Base-by-base conservation (phyloP, 306 rosid species). In the Cajanus cajan region DNA sequence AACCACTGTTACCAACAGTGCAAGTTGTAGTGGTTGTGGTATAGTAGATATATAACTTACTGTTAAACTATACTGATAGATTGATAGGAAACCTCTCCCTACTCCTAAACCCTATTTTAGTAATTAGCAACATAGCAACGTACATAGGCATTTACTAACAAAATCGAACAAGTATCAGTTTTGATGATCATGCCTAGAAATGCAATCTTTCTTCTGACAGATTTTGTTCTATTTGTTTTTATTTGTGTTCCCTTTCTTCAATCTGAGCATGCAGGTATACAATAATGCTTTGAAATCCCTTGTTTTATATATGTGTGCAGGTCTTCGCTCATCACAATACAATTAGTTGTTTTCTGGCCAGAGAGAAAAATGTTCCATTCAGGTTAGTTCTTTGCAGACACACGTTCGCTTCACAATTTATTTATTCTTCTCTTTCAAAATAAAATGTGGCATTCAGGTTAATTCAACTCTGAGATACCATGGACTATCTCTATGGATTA, bases 221-320 rank as follows among this genome's bases (percentile, higher is more conserved):
- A 67, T 52, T 52, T 71, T 71, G 43, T 52, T 48, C 52, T 47
- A 7, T 59, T 68, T 63, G 9, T 1, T 64, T 55, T 76, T 52
- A 11, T 28, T 52, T 18, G 47, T 68, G 45, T 47, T 54, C 62
- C 25, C 79, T 80, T 66, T 74, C 79, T 68, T 45, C 63, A 15
- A 37, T 8, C 70, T n/a, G 34, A 72, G 55, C n/a, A 62, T 40
- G 19, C 10, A 15, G 22, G 0, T 14, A 16, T 36, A 14, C 10
- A 28, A 31, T 14, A 61, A 31, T 33, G 8, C 24, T 62, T 62
- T 15, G 4, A n/a, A 34, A 63, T 64, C 0, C 18, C 18, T 39
- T 65, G 10, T 18, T 39, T 13, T 61, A 4, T 25, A 59, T 59
- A 36, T 36, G 34, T 34, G 7, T 33, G 2, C 68, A 28, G 12